Evolutionary conservation across 75 land plant genomes (phyloP), one percentile per base, ranked within the genome.

Genomic region (Adiantum capillusveneris): DNA sequence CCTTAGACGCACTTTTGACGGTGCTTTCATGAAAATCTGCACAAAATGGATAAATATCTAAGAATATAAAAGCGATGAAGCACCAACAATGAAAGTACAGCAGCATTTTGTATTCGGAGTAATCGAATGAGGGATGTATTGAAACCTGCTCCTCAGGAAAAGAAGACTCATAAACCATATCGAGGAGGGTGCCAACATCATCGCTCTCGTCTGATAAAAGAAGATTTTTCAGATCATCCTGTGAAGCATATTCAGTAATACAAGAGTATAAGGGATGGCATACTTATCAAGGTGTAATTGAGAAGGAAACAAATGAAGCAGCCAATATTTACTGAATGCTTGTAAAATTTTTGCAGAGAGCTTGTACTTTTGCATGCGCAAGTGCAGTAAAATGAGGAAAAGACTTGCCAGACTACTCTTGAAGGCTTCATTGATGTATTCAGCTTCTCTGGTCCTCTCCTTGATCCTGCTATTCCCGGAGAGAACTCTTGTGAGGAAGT

Each of bases 111-210:
- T 7, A 39, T 39, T 39, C n/a, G n/a, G 13, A 9, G 42, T 13
- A 39, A 7, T 39, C 7, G 13, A 39, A 9, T 7, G 42, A 9
- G 42, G 42, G 42, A 39, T 9, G 12, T 46, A 6, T 46, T 17
- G 14, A 46, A 2, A 64, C 66, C 50, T 64, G 66, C 26, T 55
- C 53, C 53, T 64, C 66, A 20, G 66, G 66, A 54, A 53, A 64
- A 12, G 66, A 64, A 28, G 66, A 64, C 29, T 64, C 66, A 24
- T 54, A 64, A 18, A 64, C 24, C 57, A 53, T 53, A 6, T 53
- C 57, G 17, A 64, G 22, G 14, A 64, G 42, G 24, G 43, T 20
- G 36, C 0, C 44, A 24, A 39, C 2, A 25, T 64, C 27, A 27
- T 55, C 5, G 37, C 20, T 25, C 26, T 43, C 17, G 9, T 49